phyloP scores from a whole-genome alignment of 2,329 filamentous ascomycete species.

The Fusarium piperis region DNA sequence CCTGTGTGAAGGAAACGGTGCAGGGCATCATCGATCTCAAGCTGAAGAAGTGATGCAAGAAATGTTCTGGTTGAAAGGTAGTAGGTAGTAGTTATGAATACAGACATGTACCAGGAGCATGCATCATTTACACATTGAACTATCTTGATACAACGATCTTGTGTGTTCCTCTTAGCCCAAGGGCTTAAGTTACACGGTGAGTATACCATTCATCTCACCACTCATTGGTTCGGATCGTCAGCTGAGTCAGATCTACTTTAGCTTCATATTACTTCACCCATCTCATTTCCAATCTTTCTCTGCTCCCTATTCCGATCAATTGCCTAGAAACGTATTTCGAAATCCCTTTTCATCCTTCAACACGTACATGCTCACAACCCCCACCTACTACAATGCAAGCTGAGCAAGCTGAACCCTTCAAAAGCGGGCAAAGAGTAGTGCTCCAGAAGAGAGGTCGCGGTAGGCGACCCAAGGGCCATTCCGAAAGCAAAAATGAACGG shows the following conservation, averaged over 20 bases:
- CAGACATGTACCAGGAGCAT: neutral
- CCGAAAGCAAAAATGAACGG: neutral
- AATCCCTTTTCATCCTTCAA: too few species aligned
- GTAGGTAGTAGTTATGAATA: neutral
- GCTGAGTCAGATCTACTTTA: neutral
- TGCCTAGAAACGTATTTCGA: neutral
- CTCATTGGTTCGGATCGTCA: neutral
- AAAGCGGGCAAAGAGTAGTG: neutral
- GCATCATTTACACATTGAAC: neutral
- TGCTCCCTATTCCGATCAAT: neutral
- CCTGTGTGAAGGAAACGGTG: neutral
- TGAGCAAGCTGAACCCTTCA: neutral
- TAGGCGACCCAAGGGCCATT: neutral
- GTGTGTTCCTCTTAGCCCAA: neutral
- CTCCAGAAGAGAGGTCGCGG: slow-evolving; percentile 3
- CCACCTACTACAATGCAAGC: too few species aligned
- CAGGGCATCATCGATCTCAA: neutral
- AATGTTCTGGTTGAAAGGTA: neutral
- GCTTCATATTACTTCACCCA: neutral
- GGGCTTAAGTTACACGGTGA: neutral
- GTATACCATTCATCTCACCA: neutral
- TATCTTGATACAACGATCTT: neutral
- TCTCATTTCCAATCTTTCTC: neutral
- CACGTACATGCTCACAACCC: too few species aligned
- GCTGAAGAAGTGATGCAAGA: neutral